phyloP scores from a whole-genome alignment of 306 rosid genomes.

The Cicer arietinum region DNA sequence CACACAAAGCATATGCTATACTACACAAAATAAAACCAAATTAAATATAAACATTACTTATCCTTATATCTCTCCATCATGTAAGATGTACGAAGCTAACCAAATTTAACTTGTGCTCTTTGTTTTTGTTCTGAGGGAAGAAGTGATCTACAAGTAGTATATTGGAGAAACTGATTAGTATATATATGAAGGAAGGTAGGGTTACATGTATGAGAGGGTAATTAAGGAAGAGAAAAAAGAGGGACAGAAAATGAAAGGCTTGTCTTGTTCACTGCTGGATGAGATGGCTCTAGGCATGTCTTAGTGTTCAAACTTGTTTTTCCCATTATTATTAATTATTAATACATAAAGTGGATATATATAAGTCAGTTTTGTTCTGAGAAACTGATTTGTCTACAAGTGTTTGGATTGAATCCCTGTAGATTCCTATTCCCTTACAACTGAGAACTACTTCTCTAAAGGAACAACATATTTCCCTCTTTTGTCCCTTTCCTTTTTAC shows the following conservation, averaged over 20 bases:
- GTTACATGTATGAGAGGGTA: constrained; percentile 10
- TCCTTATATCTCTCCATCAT: neutral
- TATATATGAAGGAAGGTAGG: constrained; percentile 10
- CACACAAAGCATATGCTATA: constrained; percentile 47
- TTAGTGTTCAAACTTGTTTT: constrained; percentile 42
- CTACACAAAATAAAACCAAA: constrained; percentile 14
- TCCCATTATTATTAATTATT: constrained; percentile 30
- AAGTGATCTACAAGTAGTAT: constrained; percentile 14
- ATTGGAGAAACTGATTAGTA: constrained; percentile 27
- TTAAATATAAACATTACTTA: neutral
- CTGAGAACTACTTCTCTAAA: constrained; percentile 35
- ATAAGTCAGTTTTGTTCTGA: constrained; percentile 48
- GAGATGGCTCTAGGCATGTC: constrained; percentile 49
- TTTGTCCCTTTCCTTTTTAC: constrained; percentile 49
- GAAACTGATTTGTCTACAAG: constrained; percentile 57
- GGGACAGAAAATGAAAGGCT: constrained; percentile 33
- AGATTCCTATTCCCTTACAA: constrained; percentile 61
- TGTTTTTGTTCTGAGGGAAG: neutral
- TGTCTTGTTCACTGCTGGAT: constrained; percentile 41
- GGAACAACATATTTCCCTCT: constrained; percentile 45
- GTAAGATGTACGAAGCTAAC: constrained; percentile 20
- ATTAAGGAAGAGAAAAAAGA: constrained; percentile 18
- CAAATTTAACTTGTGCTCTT: constrained; percentile 13
- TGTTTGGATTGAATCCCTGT: constrained; percentile 61
- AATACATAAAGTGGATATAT: constrained; percentile 45